Percentiles rank a stretch among this genome's conserved stretches.
Conservation (phyloP, 148 eudicot species). For the Diospyros lotus region DNA sequence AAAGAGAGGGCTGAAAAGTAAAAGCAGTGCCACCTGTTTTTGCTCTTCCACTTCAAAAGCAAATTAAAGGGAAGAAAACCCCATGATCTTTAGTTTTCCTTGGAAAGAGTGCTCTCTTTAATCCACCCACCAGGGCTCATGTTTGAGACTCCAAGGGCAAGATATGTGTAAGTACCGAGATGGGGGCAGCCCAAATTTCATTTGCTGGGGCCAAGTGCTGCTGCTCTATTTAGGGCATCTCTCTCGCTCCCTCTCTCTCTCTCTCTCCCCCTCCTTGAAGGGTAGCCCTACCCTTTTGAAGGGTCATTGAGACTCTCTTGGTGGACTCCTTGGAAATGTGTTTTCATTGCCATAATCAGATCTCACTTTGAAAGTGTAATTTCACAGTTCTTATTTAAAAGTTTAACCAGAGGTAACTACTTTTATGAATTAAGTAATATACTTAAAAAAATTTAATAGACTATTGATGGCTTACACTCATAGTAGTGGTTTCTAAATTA, state of each 20-base stretch:
- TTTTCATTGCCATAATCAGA: too few relatives aligned
- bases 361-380: too few relatives aligned
- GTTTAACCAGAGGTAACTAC: neutral
- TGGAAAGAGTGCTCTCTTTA: constrained; percentile 57
- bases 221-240: too few relatives aligned
- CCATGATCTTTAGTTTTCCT: constrained; percentile 29
- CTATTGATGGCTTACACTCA: neutral
- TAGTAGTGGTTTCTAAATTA: neutral
- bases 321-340: too few relatives aligned
- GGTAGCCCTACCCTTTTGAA: constrained; percentile 26
- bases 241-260: neutral
- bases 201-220: too few relatives aligned
- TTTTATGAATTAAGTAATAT: too few relatives aligned
- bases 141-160: neutral
- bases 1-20: constrained; percentile 65
- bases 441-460: too few relatives aligned
- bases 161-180: neutral
- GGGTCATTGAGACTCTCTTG: constrained; percentile 17
- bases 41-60: constrained; percentile 49
- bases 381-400: neutral
- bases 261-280: constrained; percentile 22
- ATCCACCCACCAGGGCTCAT: neutral
- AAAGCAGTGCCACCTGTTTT: constrained; percentile 55
- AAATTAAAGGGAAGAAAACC: constrained; percentile 12
- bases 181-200: too few relatives aligned